Evolutionary conservation across 176 grass and related monocot species (phyloP).

Genomic region (Zea luxurians): DNA sequence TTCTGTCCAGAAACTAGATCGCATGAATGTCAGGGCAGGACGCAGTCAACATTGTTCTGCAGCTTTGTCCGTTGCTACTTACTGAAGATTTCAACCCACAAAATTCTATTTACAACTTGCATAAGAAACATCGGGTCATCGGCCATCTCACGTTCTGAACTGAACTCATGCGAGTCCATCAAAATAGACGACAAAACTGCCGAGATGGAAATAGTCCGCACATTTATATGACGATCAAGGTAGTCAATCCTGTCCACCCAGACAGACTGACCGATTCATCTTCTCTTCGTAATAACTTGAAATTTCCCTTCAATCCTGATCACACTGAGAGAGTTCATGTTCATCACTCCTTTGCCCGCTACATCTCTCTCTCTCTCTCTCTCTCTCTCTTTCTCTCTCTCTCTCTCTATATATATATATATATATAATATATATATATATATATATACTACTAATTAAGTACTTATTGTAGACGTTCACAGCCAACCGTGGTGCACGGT

Average conservation of each 20-base stretch:
- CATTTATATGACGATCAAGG: not conserved
- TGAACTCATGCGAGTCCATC: not conserved
- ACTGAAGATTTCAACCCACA: not conserved
- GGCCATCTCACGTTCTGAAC: not conserved
- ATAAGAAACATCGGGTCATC: not conserved
- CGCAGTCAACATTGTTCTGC: not conserved
- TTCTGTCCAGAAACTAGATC: not conserved
- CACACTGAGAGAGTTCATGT: not conserved
- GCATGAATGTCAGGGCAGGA: not conserved
- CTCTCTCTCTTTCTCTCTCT: too few species aligned
- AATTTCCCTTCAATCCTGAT: not conserved
- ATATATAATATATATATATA: too few species aligned
- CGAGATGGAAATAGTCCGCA: conserved; percentile 3
- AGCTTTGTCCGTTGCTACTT: not conserved
- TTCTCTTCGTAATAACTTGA: not conserved
- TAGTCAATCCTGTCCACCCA: conserved; percentile 18
- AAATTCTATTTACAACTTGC: not conserved
- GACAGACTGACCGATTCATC: conserved; percentile 21
- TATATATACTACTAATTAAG: too few species aligned
- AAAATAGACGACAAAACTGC: not conserved
- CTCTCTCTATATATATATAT: too few species aligned
- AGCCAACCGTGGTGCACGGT: too few species aligned
- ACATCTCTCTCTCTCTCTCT: not conserved
- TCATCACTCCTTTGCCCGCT: not conserved
- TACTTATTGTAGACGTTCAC: too few species aligned